Conservation (phyloP, 2,329 filamentous ascomycete genomes). For the Botrytis hyacinthi region DNA sequence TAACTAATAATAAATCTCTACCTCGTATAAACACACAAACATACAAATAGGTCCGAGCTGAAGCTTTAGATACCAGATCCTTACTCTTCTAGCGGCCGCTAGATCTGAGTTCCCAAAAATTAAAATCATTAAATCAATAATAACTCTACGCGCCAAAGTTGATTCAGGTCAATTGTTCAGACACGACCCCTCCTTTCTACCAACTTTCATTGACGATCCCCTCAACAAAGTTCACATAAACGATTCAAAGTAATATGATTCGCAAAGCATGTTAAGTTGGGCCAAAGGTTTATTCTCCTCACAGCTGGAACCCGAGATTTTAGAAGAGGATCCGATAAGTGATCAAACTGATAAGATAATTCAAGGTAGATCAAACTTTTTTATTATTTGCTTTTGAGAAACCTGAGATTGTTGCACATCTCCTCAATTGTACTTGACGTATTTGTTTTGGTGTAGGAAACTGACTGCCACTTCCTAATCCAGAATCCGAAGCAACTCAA, state of each 20-base stretch:
- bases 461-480: neutral
- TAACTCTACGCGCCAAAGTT: neutral
- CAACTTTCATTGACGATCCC: neutral
- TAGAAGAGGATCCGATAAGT: neutral
- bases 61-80: no score
- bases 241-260: neutral
- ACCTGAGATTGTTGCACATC: neutral
- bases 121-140: neutral
- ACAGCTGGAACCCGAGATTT: neutral
- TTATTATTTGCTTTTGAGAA: neutral
- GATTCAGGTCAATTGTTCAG: neutral
- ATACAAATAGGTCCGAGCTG: neutral
- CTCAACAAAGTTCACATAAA: slow-evolving; percentile 3
- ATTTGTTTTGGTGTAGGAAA: no score
- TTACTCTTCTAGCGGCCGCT: slow-evolving; percentile 4
- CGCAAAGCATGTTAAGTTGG: neutral
- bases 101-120: slow-evolving; percentile 9
- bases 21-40: neutral
- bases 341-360: slow-evolving; percentile 9
- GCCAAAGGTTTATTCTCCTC: slow-evolving; percentile 13
- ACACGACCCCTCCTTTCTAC: neutral
- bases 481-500: neutral
- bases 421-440: neutral
- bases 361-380: slow-evolving; percentile 13
- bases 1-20: no score